phyloP scores from a whole-genome alignment of 1,139 yeast genomes.

The Pichia sp. region DNA sequence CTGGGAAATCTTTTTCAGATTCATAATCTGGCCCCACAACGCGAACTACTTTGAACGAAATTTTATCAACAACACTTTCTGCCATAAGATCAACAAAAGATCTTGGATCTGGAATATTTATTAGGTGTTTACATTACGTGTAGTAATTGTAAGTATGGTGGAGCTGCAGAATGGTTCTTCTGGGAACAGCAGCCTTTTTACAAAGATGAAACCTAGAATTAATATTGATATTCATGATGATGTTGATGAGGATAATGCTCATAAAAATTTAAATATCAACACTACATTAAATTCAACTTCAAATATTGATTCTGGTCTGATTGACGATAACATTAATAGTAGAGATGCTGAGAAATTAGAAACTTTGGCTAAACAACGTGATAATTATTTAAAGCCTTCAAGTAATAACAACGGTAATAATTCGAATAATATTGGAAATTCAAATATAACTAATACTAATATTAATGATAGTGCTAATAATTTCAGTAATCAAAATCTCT shows the following conservation, averaged over 20 bases:
- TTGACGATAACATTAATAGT: background rate
- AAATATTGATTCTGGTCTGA: background rate
- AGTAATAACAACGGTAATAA: background rate
- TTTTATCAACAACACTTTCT: background rate
- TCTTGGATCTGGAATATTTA: background rate
- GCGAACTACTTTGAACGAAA: background rate
- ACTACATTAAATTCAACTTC: background rate
- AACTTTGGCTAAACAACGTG: constrained; percentile 7
- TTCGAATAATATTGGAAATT: background rate
- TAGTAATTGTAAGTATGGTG: background rate
- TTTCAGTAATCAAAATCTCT: background rate
- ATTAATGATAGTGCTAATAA: background rate
- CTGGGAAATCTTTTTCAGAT: background rate
- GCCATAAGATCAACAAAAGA: background rate
- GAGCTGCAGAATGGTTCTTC: background rate
- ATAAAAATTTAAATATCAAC: background rate
- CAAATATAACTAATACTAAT: background rate
- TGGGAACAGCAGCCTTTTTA: background rate
- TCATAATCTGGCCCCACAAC: background rate
- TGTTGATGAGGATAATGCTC: background rate
- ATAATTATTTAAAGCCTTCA: constrained; percentile 3
- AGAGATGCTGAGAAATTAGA: constrained; percentile 9
- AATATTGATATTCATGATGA: background rate
- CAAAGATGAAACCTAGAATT: background rate
- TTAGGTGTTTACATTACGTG: background rate